Base-by-base conservation (phyloP, 2,329 filamentous ascomycete species). In the Teratosphaeria zuluensis region DNA sequence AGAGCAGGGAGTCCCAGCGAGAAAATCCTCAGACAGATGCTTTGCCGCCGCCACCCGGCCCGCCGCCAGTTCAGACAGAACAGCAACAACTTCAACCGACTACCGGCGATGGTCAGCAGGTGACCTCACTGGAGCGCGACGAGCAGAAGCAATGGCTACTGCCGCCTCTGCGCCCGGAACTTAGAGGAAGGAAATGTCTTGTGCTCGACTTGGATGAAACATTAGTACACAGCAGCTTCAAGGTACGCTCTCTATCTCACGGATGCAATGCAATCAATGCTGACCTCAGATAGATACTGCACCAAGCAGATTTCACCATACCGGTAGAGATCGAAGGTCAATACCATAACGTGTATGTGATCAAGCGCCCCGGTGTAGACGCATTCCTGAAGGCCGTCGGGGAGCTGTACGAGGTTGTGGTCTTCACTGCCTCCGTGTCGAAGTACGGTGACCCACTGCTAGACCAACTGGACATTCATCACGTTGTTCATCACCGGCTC, bases 291-390 rank as follows among this genome's bases (percentile, higher is more conserved):
- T 70, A 97, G 92, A 94, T 97, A 66, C 81, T 99, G 53, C 92
- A 97, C 70, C 92, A 97, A 79, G 94, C 94, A 59, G 94, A 99
- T 75, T 97, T 99, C 72, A 99, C 94, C 5, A 97, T 99, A 71
- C 94, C 94, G 0, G 94, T 99, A 32, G 94, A 99, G 71, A 99
- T 99, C 64, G 94, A 99, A 78, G 94, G 94, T 58, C 95, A 96
- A 74, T 97, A 95, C 72, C 94, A 99, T 77, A 99, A 99, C 70
- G 95, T 99, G 57, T 99, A 99, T 72, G 94, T 99, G 64, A 99
- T 99, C 74, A 99, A 99, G 78, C 85, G 94, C 69, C 94, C 94
- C n/a, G 94, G 94, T 57, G 94, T 99, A 21, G 94, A 99, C 72
- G 87, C 95, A 64, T 99, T 99, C 75, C 96, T 99, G 90, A 97